These are phyloP conservation scores for Ascochyta pisi DNA, from an alignment of 2,329 filamentous ascomycete species.

Conservation along the genomic window DNA sequence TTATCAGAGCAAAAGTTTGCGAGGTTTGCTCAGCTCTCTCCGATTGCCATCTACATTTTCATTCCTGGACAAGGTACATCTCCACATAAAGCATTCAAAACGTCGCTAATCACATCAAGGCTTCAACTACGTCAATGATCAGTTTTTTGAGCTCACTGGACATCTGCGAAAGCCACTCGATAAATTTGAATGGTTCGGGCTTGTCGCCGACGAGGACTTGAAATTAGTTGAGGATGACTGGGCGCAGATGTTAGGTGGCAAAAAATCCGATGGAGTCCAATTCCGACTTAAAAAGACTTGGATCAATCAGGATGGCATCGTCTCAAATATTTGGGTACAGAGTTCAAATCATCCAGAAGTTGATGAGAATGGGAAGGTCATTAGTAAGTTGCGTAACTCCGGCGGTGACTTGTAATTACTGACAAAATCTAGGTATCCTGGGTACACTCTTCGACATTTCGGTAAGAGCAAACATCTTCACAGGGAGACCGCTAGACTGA, in stretches of 20 bases:
- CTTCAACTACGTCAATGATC: constrained; percentile 40
- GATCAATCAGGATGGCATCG: constrained; percentile 34
- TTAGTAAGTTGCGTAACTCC: constrained; percentile 15
- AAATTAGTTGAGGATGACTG: constrained; percentile 25
- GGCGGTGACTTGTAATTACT: neutral
- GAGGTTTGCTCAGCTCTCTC: constrained; percentile 35
- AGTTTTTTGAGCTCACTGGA: constrained; percentile 38
- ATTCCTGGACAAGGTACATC: constrained; percentile 27
- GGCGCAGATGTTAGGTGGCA: constrained; percentile 23
- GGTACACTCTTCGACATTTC: constrained; percentile 48
- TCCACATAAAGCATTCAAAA: neutral
- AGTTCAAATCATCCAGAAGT: constrained; percentile 35
- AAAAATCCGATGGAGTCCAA: constrained; percentile 26
- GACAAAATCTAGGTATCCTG: constrained; percentile 31
- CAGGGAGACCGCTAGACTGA: neutral
- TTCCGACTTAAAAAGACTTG: constrained; percentile 39
- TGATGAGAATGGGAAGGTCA: constrained; percentile 32
- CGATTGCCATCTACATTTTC: constrained; percentile 37
- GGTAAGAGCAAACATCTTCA: neutral
- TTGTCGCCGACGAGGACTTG: constrained; percentile 33
- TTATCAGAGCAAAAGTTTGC: constrained; percentile 37
- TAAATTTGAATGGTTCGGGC: constrained; percentile 24
- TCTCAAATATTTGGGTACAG: constrained; percentile 36
- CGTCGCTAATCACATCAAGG: constrained; percentile 18
- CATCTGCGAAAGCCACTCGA: constrained; percentile 20